phyloP scores from a whole-genome alignment of 352 stramenopile genomes.

The Pythium monospermum region DNA sequence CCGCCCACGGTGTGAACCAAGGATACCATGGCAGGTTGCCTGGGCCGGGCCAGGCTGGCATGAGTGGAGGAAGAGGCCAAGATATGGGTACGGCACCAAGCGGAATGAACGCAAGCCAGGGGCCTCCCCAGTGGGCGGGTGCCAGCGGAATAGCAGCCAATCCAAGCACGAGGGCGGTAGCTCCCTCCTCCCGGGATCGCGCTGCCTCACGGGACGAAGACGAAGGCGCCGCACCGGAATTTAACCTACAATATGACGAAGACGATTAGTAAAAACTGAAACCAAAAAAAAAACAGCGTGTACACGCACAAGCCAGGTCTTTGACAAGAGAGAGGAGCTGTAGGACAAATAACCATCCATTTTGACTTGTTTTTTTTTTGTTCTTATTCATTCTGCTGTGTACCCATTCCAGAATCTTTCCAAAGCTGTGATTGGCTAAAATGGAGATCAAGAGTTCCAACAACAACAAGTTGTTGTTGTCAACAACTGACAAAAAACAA shows the following conservation, averaged over 20 bases:
- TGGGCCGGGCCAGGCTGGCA: too few species aligned
- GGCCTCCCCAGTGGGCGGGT: constrained; percentile 13
- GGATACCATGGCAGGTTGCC: too few species aligned
- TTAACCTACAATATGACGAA: constrained; percentile 76
- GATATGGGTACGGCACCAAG: too few species aligned
- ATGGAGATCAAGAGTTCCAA: too few species aligned
- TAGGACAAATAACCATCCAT: background rate
- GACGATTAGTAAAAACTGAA: too few species aligned
- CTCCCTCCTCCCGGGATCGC: constrained; percentile 7
- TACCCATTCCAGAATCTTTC: constrained; percentile 9
- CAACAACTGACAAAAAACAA: too few species aligned
- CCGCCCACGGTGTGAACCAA: too few species aligned
- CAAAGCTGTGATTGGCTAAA: constrained; percentile 4
- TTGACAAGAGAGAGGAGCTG: background rate
- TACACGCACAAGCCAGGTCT: too few species aligned
- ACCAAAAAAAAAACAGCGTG: too few species aligned
- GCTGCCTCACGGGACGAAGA: constrained; percentile 45
- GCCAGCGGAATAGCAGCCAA: background rate
- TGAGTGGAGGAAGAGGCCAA: too few species aligned
- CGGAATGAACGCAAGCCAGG: constrained; percentile 36
- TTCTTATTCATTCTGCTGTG: background rate
- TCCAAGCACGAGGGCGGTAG: background rate
- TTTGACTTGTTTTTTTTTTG: background rate
- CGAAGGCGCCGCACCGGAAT: constrained; percentile 52
- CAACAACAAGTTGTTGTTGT: too few species aligned